Conservation (phyloP, 2,329 filamentous ascomycete genomes). For the Ophiostoma perfectum region DNA sequence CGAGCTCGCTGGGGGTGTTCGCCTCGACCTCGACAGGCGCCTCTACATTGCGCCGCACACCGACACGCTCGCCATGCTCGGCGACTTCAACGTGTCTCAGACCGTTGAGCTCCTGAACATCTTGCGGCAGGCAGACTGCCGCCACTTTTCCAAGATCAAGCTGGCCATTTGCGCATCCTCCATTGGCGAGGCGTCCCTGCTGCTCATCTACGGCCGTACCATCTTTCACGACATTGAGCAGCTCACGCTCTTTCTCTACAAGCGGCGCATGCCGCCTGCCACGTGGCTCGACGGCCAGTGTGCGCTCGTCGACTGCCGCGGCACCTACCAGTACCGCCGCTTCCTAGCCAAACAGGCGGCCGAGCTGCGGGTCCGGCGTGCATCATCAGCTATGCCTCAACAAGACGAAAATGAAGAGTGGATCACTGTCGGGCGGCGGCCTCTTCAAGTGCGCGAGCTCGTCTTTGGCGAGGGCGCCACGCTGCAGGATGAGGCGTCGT, state of each 20-base stretch:
- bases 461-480: conserved; percentile 19
- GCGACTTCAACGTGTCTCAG: conserved; percentile 29
- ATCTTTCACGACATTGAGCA: conserved; percentile 23
- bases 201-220: conserved; percentile 22
- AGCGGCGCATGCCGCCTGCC: conserved; percentile 15
- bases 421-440: conserved; percentile 21
- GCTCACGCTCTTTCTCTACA: conserved; percentile 22
- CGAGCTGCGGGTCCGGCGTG: conserved; percentile 15
- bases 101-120: conserved; percentile 18
- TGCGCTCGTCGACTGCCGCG: conserved; percentile 21
- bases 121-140: background rate
- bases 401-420: conserved; percentile 6
- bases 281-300: conserved; percentile 21
- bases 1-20: conserved; percentile 26
- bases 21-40: conserved; percentile 25
- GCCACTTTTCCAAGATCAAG: background rate
- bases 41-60: conserved; percentile 33
- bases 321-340: conserved; percentile 21
- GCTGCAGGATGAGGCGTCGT: conserved; percentile 10
- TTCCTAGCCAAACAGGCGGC: conserved; percentile 21
- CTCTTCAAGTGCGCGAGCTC: conserved; percentile 21
- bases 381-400: background rate
- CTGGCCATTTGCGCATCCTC: conserved; percentile 18
- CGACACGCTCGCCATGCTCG: conserved; percentile 34
- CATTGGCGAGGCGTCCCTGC: conserved; percentile 19